Evolutionary conservation across 2,329 filamentous ascomycete genomes (phyloP).

Genomic region (Tolypocladium guangdongense): DNA sequence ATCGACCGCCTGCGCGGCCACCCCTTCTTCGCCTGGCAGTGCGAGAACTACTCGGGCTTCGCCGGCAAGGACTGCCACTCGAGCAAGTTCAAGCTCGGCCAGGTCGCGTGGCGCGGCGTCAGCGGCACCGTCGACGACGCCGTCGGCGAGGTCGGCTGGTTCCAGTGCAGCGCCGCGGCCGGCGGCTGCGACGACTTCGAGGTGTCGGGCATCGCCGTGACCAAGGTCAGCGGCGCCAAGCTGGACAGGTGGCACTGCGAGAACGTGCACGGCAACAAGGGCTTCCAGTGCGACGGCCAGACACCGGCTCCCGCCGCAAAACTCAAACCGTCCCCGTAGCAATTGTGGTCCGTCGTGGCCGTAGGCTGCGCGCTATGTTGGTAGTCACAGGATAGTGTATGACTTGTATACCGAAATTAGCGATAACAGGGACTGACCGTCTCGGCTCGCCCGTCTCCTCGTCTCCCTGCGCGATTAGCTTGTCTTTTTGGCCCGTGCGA

Average conservation of each 20-base stretch:
- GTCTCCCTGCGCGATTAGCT: neutral
- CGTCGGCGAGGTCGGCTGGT: slow-evolving; percentile 14
- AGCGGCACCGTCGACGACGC: slow-evolving; percentile 15
- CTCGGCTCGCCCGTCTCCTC: neutral
- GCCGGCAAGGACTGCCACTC: slow-evolving; percentile 23
- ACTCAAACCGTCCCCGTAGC: neutral
- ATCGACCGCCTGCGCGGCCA: slow-evolving; percentile 14
- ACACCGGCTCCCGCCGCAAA: accelerated
- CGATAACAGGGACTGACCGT: neutral
- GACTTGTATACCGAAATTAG: neutral
- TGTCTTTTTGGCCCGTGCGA: neutral
- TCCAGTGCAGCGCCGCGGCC: slow-evolving; percentile 20
- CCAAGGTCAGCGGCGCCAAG: slow-evolving; percentile 4
- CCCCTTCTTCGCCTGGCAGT: slow-evolving; percentile 24
- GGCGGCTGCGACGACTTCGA: slow-evolving; percentile 20
- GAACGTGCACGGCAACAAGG: slow-evolving; percentile 12
- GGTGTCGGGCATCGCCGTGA: slow-evolving; percentile 13
- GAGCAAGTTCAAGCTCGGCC: slow-evolving; percentile 17
- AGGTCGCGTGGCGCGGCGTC: slow-evolving; percentile 16
- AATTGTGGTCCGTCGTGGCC: neutral
- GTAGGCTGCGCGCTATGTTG: neutral
- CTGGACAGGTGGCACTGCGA: slow-evolving; percentile 15
- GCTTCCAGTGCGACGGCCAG: slow-evolving; percentile 11
- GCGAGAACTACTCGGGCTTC: slow-evolving; percentile 23
- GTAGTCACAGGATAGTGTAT: neutral